A percentile compares a stretch with the other conserved stretches of the same genome.
Conservation (phyloP, 331 rosid species). For the Prunus yedoensis region DNA sequence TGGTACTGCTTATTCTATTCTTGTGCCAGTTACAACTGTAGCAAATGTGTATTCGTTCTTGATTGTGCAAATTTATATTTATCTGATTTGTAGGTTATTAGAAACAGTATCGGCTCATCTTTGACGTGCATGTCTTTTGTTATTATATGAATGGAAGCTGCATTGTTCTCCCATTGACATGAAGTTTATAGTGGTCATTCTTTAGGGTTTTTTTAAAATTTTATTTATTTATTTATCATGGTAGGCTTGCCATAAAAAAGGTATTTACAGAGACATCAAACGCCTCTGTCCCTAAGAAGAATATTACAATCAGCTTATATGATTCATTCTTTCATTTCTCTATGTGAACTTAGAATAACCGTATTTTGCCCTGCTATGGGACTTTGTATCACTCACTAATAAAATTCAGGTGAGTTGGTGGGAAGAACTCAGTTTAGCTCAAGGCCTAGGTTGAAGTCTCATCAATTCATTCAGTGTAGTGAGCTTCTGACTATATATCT, state of each 20-base stretch:
- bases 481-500: neutral
- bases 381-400: neutral
- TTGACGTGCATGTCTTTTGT: neutral
- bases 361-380: neutral
- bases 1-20: constrained; percentile 43
- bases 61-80: neutral
- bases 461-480: neutral
- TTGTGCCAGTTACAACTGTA: neutral
- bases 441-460: neutral
- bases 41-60: neutral
- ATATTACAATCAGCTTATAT: neutral
- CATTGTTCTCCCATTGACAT: neutral
- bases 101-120: neutral
- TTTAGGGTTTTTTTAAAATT: neutral
- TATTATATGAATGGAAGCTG: neutral
- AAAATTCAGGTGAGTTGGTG: neutral
- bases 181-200: neutral
- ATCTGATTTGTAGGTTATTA: neutral
- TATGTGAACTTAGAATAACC: neutral
- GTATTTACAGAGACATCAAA: neutral
- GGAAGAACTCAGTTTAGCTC: neutral
- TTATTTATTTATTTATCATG: neutral
- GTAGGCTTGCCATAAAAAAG: neutral
- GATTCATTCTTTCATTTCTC: neutral
- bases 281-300: neutral